Percentiles rank a stretch among this genome's conserved stretches.
Conservation (phyloP, 768 basidiomycete species). For the Russula sp. region DNA sequence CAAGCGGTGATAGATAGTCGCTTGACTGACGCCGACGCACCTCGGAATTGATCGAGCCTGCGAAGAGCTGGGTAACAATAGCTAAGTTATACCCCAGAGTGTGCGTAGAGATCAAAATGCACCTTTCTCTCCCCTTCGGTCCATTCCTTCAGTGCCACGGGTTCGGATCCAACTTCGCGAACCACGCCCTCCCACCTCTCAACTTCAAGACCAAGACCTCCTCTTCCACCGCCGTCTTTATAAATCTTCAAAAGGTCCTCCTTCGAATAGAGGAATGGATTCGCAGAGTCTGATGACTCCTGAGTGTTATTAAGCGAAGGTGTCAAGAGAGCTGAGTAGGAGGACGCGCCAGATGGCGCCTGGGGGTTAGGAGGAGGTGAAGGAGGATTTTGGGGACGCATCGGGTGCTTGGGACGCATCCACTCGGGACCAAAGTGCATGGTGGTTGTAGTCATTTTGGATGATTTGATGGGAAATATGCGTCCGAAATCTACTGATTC, state of each 20-base stretch:
- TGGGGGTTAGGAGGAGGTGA: conserved; percentile 43
- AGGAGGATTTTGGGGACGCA: conserved; percentile 49
- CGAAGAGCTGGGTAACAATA: conserved; percentile 53
- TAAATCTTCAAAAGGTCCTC: conserved; percentile 81
- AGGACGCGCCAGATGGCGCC: conserved; percentile 45
- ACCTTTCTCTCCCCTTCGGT: conserved; percentile 86
- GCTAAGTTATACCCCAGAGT: neutral
- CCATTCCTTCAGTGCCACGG: conserved; percentile 72
- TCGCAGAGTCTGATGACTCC: conserved; percentile 55
- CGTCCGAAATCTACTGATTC: neutral
- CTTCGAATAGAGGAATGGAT: conserved; percentile 83
- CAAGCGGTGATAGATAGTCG: conserved; percentile 58
- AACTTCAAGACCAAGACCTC: conserved; percentile 74
- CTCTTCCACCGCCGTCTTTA: conserved; percentile 66
- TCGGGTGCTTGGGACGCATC: conserved; percentile 77
- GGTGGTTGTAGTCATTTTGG: conserved; percentile 50
- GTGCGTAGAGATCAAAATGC: conserved; percentile 20
- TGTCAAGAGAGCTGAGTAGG: conserved; percentile 66
- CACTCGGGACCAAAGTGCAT: conserved; percentile 92
- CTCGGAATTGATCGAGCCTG: conserved; percentile 79
- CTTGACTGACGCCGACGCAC: conserved; percentile 78
- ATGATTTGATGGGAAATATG: neutral
- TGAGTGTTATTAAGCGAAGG: conserved; percentile 40
- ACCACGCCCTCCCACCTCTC: conserved; percentile 89
- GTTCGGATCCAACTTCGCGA: conserved; percentile 64